Conservation (phyloP, 768 basidiomycete genomes). For the Pluteus cervinus region DNA sequence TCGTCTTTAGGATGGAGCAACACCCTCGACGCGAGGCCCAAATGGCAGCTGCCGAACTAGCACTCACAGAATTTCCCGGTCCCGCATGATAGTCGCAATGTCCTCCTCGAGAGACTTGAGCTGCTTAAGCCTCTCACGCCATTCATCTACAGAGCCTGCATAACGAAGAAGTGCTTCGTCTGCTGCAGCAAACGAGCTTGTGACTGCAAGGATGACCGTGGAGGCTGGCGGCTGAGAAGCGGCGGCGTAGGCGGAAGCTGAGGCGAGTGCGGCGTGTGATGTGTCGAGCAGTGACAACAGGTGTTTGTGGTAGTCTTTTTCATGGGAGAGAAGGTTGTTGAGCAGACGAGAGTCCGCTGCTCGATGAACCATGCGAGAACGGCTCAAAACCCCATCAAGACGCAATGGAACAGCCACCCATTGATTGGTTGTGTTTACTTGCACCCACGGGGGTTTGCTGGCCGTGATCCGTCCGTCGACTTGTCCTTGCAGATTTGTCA, state of each 20-base stretch:
- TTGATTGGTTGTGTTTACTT: too few relatives aligned
- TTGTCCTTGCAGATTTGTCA: too few relatives aligned
- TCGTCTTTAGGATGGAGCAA: too few relatives aligned
- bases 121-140: constrained; percentile 52
- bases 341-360: constrained; percentile 71
- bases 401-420: too few relatives aligned
- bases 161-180: constrained; percentile 67
- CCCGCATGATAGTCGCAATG: constrained; percentile 60
- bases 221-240: constrained; percentile 53
- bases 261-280: constrained; percentile 55
- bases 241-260: constrained; percentile 68
- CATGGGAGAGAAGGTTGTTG: constrained; percentile 56
- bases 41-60: neutral
- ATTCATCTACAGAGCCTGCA: constrained; percentile 53
- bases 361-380: constrained; percentile 57
- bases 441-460: too few relatives aligned
- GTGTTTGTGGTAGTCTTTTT: constrained; percentile 67
- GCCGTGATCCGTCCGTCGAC: too few relatives aligned
- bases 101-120: constrained; percentile 72
- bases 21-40: too few relatives aligned
- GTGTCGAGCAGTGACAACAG: constrained; percentile 50
- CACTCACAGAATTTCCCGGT: constrained; percentile 78
- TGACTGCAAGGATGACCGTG: constrained; percentile 49
- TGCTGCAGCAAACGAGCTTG: constrained; percentile 51
- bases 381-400: too few relatives aligned